Evolutionary conservation across 352 stramenopile genomes (phyloP).

Genomic region (Phytophthora fragariaefolia): DNA sequence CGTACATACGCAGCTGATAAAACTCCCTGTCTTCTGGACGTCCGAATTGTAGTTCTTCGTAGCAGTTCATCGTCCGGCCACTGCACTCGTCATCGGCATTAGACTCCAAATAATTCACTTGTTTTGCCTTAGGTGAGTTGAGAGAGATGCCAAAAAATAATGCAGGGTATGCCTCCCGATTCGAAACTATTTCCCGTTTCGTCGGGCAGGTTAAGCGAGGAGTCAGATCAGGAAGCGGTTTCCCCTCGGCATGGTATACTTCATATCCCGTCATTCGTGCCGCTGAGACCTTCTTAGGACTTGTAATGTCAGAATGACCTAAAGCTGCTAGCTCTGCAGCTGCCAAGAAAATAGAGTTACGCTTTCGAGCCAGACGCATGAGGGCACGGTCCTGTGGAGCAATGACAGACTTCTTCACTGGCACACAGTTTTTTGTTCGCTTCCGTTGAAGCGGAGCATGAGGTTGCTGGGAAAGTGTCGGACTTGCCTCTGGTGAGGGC

Average conservation of each 20-base stretch:
- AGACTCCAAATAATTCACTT: neutral
- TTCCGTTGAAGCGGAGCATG: constrained; percentile 13
- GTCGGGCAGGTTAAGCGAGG: constrained; percentile 39
- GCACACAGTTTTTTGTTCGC: constrained; percentile 59
- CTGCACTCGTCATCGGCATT: neutral
- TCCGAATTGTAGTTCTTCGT: constrained; percentile 53
- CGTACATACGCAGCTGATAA: constrained; percentile 64
- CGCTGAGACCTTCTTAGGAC: constrained; percentile 4
- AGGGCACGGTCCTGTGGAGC: constrained; percentile 49
- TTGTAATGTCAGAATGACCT: neutral
- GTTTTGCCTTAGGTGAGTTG: constrained; percentile 25
- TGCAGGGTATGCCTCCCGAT: constrained; percentile 26
- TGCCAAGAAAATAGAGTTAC: constrained; percentile 61
- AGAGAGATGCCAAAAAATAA: constrained; percentile 50
- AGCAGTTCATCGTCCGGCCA: constrained; percentile 33
- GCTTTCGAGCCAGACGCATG: constrained; percentile 57
- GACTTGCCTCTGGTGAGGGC: constrained; percentile 15
- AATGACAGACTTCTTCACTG: constrained; percentile 31
- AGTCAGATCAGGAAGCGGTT: constrained; percentile 37
- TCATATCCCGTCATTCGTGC: constrained; percentile 39
- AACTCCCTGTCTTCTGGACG: constrained; percentile 45
- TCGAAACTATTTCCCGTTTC: constrained; percentile 32
- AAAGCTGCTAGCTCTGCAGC: constrained; percentile 25
- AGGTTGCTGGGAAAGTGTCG: constrained; percentile 8
- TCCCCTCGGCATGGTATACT: constrained; percentile 39